phyloP scores from a whole-genome alignment of 495 filamentous ascomycete species.

The Penicillium paxilli region DNA sequence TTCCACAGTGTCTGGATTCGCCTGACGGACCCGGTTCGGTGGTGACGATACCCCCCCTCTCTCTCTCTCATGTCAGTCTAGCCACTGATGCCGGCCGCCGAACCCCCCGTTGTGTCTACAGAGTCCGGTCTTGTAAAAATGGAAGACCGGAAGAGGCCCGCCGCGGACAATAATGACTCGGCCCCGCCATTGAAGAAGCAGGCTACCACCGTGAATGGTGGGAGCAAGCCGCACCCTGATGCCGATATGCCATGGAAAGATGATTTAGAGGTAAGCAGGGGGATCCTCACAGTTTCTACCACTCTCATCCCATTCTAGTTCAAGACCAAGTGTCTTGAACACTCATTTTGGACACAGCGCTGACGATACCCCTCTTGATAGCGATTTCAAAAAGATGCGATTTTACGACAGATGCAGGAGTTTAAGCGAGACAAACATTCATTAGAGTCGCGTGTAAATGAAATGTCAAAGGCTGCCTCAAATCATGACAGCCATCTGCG shows the following conservation, averaged over 20 bases:
- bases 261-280: conserved; percentile 79
- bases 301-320: neutral
- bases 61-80: conserved; percentile 41
- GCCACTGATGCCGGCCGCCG: conserved; percentile 79
- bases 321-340: neutral
- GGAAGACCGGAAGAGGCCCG: conserved; percentile 95
- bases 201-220: conserved; percentile 71
- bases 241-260: conserved; percentile 80
- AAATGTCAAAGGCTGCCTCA: conserved; percentile 69
- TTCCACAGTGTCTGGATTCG: conserved; percentile 32
- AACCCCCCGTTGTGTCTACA: conserved; percentile 68
- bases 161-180: conserved; percentile 71
- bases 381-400: conserved; percentile 97
- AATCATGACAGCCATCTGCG: conserved; percentile 92
- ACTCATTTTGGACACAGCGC: neutral
- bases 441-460: conserved; percentile 72
- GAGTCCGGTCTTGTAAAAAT: conserved; percentile 79
- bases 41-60: conserved; percentile 37
- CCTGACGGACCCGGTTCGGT: conserved; percentile 41
- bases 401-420: conserved; percentile 95
- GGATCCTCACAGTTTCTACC: conserved; percentile 8
- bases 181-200: conserved; percentile 86
- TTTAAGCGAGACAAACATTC: conserved; percentile 86
- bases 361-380: conserved; percentile 37
- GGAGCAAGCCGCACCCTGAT: conserved; percentile 70